Base-by-base conservation (phyloP, 192 early-diverging fungal genomes). In the Coemansia furcata region DNA sequence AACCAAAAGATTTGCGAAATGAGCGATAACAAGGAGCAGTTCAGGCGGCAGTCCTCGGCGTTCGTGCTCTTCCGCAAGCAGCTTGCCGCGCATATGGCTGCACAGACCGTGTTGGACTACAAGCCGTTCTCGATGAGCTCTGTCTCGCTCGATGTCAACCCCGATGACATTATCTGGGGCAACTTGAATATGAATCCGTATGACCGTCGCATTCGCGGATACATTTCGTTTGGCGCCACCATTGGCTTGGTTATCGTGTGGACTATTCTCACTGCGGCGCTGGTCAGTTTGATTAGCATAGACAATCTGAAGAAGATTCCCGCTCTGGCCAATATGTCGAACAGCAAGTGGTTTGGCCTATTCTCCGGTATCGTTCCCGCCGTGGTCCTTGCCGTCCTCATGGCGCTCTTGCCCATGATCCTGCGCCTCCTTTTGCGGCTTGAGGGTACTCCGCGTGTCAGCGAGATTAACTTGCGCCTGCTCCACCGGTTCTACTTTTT, bases 21-120 rank as follows among this genome's bases (percentile, higher is more conserved):
- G 1, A 84, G 87, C 73, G 35, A 73, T 15, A 62, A 82, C 2
- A 55, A 60, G 4, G 59, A 57, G 23, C 46, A 78, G 26, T 77
- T 75, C 58, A 71, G 75, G 42, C 83, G 84, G 21, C 76, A 88
- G 67, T 87, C 87, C 35, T 89, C 92, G n/a, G 94, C 93, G 1
- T 95, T 97, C 84, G 87, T 97, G 29, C 86, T 94, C 62, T 97
- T 97, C 83, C 83, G 86, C 61, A 85, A 88, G 64, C 88, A 93
- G 63, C 84, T 90, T 33, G 87, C 89, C 3, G 90, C 95, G 4
- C 94, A 97, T 59, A 88, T 93, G 80, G 93, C 94, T 9, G 86
- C 88, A 6, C 88, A 90, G 57, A 83, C 85, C 1, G 82, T 92
- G 9, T 71, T 92, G 19, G 83, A 92, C 74, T 84, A 88, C 46